These are phyloP conservation scores for Rhizopogon rudus DNA, from an alignment of 768 basidiomycete genomes.

Conservation along the genomic window DNA sequence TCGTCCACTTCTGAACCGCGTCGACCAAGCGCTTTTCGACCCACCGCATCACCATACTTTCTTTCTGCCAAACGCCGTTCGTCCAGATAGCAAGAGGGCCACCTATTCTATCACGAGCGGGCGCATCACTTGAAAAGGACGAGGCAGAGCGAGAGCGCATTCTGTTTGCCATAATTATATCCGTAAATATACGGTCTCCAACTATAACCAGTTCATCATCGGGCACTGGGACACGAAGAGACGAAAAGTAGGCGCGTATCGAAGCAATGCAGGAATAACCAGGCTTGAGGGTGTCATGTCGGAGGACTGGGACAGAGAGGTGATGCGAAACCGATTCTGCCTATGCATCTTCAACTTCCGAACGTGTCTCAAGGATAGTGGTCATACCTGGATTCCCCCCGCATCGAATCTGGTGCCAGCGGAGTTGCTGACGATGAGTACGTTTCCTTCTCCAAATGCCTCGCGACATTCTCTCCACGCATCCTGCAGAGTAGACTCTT, in stretches of 20 bases:
- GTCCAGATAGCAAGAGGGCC: constrained; percentile 72
- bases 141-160: constrained; percentile 34
- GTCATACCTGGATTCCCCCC: constrained; percentile 72
- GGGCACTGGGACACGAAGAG: constrained; percentile 47
- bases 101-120: background rate
- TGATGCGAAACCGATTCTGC: constrained; percentile 81
- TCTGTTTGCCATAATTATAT: constrained; percentile 81
- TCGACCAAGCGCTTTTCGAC: constrained; percentile 49
- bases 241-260: constrained; percentile 73
- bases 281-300: constrained; percentile 76
- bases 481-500: constrained; percentile 34
- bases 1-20: constrained; percentile 36
- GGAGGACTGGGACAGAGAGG: constrained; percentile 77
- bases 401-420: constrained; percentile 78
- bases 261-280: constrained; percentile 66
- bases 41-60: constrained; percentile 58
- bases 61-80: constrained; percentile 62
- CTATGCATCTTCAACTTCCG: constrained; percentile 33
- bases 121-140: constrained; percentile 4
- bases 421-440: constrained; percentile 93
- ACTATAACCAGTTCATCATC: constrained; percentile 73
- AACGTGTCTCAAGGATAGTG: background rate
- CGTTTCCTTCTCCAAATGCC: constrained; percentile 71
- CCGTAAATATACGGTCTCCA: constrained; percentile 92
- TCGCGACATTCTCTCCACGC: constrained; percentile 72